Percentiles rank a stretch among this genome's conserved stretches.
These are phyloP conservation scores for Curvularia sp. DNA, from an alignment of 2,329 filamentous ascomycete species.

Conservation along the genomic window DNA sequence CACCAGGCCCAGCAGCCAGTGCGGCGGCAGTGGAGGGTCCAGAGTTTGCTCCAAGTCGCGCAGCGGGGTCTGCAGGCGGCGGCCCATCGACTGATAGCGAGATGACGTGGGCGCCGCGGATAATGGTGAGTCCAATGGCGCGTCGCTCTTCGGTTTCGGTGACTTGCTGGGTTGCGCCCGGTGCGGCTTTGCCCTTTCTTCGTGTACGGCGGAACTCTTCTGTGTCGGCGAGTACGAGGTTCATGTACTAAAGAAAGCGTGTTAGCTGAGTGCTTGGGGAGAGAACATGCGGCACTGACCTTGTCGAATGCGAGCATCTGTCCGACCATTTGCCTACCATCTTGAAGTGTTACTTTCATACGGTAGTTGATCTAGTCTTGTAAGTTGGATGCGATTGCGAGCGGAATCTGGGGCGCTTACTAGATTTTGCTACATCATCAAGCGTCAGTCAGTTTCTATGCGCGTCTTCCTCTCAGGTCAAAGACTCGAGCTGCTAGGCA, in stretches of 20 bases:
- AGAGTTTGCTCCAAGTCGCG: slow-evolving; percentile 79
- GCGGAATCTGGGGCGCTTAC: slow-evolving; percentile 56
- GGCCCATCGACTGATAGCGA: slow-evolving; percentile 95
- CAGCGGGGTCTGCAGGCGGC: slow-evolving; percentile 89
- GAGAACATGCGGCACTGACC: slow-evolving; percentile 57
- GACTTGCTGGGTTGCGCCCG: slow-evolving; percentile 67
- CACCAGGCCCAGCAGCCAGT: slow-evolving; percentile 83
- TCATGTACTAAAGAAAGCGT: slow-evolving; percentile 79
- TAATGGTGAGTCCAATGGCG: slow-evolving; percentile 91
- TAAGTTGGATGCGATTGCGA: slow-evolving; percentile 30
- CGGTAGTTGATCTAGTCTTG: slow-evolving; percentile 90
- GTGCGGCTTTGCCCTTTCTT: slow-evolving; percentile 69
- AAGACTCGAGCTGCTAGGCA: slow-evolving; percentile 47
- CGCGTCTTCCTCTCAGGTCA: slow-evolving; percentile 53
- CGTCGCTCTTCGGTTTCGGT: slow-evolving; percentile 96
- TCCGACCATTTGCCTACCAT: slow-evolving; percentile 94
- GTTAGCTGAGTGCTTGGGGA: slow-evolving; percentile 21
- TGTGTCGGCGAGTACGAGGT: slow-evolving; percentile 96
- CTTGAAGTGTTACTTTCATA: slow-evolving; percentile 95
- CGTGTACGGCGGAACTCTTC: slow-evolving; percentile 62
- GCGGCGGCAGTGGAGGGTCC: slow-evolving; percentile 65
- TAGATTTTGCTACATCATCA: slow-evolving; percentile 66
- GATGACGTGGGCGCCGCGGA: slow-evolving; percentile 93
- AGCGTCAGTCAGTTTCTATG: slow-evolving; percentile 54
- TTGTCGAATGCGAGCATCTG: slow-evolving; percentile 99